These are phyloP conservation scores for Hemisphaericaspora xylanilytica DNA, from an alignment of 1,139 yeast species.

Conservation along the genomic window DNA sequence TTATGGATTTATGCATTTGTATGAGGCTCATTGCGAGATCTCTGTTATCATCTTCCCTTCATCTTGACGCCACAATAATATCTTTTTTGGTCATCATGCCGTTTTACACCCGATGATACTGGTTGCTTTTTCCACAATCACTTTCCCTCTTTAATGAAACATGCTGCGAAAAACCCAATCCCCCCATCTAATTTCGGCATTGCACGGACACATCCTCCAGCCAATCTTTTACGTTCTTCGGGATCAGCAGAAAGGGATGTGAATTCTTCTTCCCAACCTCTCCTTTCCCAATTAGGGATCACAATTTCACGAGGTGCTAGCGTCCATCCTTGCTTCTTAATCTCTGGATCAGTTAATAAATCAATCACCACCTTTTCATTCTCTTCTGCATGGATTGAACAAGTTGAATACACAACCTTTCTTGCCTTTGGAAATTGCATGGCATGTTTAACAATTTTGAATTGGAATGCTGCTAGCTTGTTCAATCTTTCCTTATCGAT, in stretches of 20 bases:
- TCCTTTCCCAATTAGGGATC: slow-evolving; percentile 77
- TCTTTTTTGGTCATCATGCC: neutral
- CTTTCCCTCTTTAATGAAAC: slow-evolving; percentile 57
- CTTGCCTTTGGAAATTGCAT: slow-evolving; percentile 72
- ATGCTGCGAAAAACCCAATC: slow-evolving; percentile 94
- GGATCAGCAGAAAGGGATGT: slow-evolving; percentile 45
- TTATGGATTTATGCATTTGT: neutral
- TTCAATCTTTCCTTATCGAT: slow-evolving; percentile 58
- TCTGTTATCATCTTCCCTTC: neutral
- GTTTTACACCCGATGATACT: neutral
- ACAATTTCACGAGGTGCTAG: slow-evolving; percentile 63
- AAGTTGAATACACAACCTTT: slow-evolving; percentile 89
- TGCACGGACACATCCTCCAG: slow-evolving; percentile 85
- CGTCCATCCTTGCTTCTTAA: slow-evolving; percentile 69
- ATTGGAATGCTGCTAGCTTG: slow-evolving; percentile 82
- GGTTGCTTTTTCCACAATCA: too few relatives aligned
- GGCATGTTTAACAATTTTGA: slow-evolving; percentile 84
- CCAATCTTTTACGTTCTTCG: slow-evolving; percentile 48
- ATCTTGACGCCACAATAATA: too few relatives aligned
- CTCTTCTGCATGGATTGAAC: slow-evolving; percentile 91
- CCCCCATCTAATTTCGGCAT: slow-evolving; percentile 91
- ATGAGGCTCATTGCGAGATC: neutral
- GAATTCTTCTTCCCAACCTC: slow-evolving; percentile 76
- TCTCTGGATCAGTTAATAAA: slow-evolving; percentile 60
- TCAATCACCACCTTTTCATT: slow-evolving; percentile 88